Base-by-base conservation (phyloP, 2,329 filamentous ascomycete species). In the Phialophora verrucosa region DNA sequence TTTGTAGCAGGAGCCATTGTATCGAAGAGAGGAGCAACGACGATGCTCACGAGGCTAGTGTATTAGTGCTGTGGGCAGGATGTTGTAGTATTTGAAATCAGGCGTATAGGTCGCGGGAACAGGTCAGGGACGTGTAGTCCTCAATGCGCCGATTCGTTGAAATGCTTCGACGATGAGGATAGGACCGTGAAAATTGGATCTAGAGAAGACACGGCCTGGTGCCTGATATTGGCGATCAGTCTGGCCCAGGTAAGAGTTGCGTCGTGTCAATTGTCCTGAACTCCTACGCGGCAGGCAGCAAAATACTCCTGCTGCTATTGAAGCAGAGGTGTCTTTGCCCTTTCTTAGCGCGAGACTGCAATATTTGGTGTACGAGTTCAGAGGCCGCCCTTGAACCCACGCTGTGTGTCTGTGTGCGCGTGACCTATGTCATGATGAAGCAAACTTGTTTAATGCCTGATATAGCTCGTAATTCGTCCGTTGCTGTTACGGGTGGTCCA, bases 1-100 rank as follows among this genome's bases (percentile, higher is more conserved):
- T 66, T 68, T 6, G 68, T 65, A 14, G 65, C 64, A 14, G 50
- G 56, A 32, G 56, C 50, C 60, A 62, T 66, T 47, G 6, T 59
- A 17, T 23, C 12, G 31, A 20, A 23, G 3, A 17, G 32, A 54
- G n/a, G 49, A 61, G 23, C 3, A n/a, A 44, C 17, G 38, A n/a
- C 17, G 4, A 17, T n/a, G 38, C 38, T 7, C 38, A 7, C 38
- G 14, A 17, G 6, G 17, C 3, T n/a, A 7, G 38, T n/a, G 38
- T 4, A 8, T 44, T 12, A 44, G 14, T 8, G n/a, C 17, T 20
- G 14, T 44, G 2, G 38, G 17, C n/a, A 8, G 2, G 14, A 35
- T 12, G 10, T 4, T 12, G 7, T 8, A 31, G 32, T 35, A 27
- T 23, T 61, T 44, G 29, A 51, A n/a, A 44, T 44, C 14, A 6